Percentiles rank a stretch among this genome's conserved stretches.
Conservation (phyloP, 2,329 filamentous ascomycete species). For the Sarocladium strictum region DNA sequence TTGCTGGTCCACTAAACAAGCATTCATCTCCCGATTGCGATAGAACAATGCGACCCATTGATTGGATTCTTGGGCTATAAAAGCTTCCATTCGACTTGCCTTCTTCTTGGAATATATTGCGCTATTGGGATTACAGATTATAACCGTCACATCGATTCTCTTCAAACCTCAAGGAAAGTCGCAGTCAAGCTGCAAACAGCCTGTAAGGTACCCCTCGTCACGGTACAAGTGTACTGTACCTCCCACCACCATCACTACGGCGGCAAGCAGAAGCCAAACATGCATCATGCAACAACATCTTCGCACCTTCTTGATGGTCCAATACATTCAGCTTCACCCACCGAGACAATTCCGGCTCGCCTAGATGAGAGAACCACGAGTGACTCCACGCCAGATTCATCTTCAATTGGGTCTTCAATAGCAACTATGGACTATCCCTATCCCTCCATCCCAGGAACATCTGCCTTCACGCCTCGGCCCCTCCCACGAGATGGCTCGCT, state of each 20-base stretch:
- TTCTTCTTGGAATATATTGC: no score
- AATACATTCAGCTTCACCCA: not conserved
- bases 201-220: no score
- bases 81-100: no score
- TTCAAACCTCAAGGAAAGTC: no score
- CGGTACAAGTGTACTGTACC: no score
- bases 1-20: not conserved
- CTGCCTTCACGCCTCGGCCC: not conserved
- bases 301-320: not conserved
- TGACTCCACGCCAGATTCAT: no score
- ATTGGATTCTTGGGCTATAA: no score
- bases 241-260: not conserved
- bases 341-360: not conserved
- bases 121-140: no score
- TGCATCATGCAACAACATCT: not conserved
- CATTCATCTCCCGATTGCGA: not conserved
- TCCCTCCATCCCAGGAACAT: not conserved
- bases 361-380: not conserved
- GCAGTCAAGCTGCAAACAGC: not conserved
- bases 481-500: not conserved
- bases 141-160: no score
- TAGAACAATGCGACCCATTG: no score
- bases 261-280: not conserved
- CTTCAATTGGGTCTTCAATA: no score
- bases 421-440: constrained; percentile 4